Conservation (phyloP, 2,329 filamentous ascomycete genomes). For the Bertia moriformis region DNA sequence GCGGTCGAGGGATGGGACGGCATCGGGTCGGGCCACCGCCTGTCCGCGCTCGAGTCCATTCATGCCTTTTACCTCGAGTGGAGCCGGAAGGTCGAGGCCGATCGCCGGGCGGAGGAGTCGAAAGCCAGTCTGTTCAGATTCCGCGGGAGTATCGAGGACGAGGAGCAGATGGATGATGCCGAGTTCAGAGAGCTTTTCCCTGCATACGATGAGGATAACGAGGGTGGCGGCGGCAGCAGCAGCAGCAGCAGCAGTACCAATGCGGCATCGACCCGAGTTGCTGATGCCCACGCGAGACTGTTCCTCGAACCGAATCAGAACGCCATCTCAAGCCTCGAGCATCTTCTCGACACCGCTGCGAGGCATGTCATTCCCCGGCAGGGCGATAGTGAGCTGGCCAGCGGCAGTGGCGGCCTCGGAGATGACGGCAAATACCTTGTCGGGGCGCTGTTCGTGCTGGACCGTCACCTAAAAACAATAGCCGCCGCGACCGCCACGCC, state of each 20-base stretch:
- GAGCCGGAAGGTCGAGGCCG: conserved; percentile 61
- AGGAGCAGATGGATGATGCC: conserved; percentile 58
- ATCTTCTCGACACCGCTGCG: conserved; percentile 27
- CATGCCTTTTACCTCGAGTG: conserved; percentile 68
- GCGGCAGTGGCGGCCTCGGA: conserved; percentile 20
- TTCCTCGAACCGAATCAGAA: conserved; percentile 28
- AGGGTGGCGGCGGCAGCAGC: conserved; percentile 13
- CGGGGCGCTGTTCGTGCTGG: conserved; percentile 48
- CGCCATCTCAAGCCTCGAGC: conserved; percentile 24
- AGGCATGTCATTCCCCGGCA: neutral
- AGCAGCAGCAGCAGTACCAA: conserved; percentile 26
- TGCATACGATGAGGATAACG: conserved; percentile 42
- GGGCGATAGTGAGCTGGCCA: neutral
- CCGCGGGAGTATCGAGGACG: conserved; percentile 61
- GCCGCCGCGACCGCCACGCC: conserved; percentile 24
- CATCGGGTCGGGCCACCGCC: conserved; percentile 26
- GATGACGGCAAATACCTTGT: conserved; percentile 42
- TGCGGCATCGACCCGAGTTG: conserved; percentile 43
- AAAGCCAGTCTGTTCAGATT: conserved; percentile 73
- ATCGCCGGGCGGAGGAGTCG: conserved; percentile 60
- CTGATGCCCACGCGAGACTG: conserved; percentile 40
- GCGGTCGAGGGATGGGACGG: conserved; percentile 30
- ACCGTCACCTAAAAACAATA: conserved; percentile 43
- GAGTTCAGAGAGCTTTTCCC: conserved; percentile 76
- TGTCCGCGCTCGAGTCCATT: conserved; percentile 50